Conservation (phyloP, 805 yeast species). For the Ogataea saltuana region DNA sequence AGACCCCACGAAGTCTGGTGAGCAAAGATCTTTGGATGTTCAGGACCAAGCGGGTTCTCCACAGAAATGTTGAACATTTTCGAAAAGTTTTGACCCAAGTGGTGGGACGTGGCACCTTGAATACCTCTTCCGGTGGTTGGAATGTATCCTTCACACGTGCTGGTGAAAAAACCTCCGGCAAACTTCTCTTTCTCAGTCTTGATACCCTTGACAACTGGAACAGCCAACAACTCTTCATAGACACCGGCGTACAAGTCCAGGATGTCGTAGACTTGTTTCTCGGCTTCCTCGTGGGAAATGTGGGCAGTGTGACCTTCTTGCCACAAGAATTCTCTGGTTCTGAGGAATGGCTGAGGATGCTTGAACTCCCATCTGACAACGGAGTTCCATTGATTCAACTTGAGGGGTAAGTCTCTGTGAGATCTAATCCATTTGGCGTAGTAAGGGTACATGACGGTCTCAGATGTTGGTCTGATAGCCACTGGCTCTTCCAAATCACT, state of each 20-base stretch:
- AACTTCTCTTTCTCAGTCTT: slow-evolving; percentile 98
- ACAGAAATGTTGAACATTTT: slow-evolving; percentile 96
- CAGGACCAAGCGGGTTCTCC: slow-evolving; percentile 90
- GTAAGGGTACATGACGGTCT: slow-evolving; percentile 99
- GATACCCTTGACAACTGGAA: slow-evolving; percentile 92
- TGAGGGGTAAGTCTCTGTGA: slow-evolving; percentile 95
- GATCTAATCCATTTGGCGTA: slow-evolving; percentile 99
- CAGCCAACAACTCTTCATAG: slow-evolving; percentile 91
- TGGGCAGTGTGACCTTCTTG: slow-evolving; percentile 99
- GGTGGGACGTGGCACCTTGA: slow-evolving; percentile 98
- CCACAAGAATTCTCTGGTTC: slow-evolving; percentile 99
- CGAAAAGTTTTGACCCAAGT: slow-evolving; percentile 96
- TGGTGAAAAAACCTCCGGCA: slow-evolving; percentile 96
- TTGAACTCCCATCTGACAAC: slow-evolving; percentile 99
- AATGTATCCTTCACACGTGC: slow-evolving; percentile 94
- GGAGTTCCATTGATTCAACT: slow-evolving; percentile 98
- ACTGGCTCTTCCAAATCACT: slow-evolving; percentile 97
- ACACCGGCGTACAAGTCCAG: slow-evolving; percentile 82
- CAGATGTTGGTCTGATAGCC: slow-evolving; percentile 99
- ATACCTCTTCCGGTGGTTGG: slow-evolving; percentile 99
- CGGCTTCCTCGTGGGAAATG: slow-evolving; percentile 78
- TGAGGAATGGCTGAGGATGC: slow-evolving; percentile 98
- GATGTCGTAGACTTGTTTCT: slow-evolving; percentile 79
- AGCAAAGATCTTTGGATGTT: slow-evolving; percentile 81
- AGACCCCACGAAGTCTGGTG: slow-evolving; percentile 99